Evolutionary conservation across 2,329 filamentous ascomycete genomes (phyloP).

Genomic region (Calonectria ilicicola): DNA sequence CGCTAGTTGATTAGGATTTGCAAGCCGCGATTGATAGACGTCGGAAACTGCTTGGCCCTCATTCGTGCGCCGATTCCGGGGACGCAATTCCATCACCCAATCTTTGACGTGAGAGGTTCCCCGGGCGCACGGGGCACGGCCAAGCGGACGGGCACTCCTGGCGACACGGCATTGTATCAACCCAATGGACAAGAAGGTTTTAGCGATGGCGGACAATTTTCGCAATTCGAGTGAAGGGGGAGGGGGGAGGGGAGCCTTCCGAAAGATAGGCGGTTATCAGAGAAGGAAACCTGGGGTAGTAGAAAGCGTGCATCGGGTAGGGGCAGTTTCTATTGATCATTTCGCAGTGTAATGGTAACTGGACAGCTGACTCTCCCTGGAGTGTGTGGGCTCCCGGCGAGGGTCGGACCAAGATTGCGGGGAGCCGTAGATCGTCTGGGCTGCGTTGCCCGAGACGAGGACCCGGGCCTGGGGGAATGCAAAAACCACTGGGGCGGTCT

Average conservation of each 20-base stretch:
- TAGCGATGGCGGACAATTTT: conserved; percentile 40
- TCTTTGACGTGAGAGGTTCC: conserved; percentile 16
- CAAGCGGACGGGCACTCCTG: conserved; percentile 3
- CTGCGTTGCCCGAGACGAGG: conserved; percentile 20
- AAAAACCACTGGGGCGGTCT: not conserved
- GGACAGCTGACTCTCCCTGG: not conserved
- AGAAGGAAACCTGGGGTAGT: conserved; percentile 40
- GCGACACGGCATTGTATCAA: conserved; percentile 19
- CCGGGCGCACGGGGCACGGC: conserved; percentile 21
- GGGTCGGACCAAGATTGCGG: conserved; percentile 36
- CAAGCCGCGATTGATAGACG: conserved; percentile 26
- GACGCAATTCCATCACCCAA: conserved; percentile 42
- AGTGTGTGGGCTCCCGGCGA: conserved; percentile 15
- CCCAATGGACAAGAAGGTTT: conserved; percentile 39
- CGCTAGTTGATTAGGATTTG: conserved; percentile 34
- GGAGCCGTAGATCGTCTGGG: conserved; percentile 41
- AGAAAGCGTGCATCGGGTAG: conserved; percentile 2
- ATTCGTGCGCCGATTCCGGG: conserved; percentile 36
- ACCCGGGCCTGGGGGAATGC: conserved; percentile 10
- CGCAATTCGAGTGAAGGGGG: not conserved
- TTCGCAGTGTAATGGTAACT: conserved; percentile 32
- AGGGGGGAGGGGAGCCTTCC: not conserved
- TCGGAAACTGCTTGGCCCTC: conserved; percentile 29
- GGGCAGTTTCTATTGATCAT: conserved; percentile 40
- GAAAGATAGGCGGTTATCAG: conserved; percentile 39